Conservation (phyloP, 805 yeast genomes). For the Spathaspora girioi region DNA sequence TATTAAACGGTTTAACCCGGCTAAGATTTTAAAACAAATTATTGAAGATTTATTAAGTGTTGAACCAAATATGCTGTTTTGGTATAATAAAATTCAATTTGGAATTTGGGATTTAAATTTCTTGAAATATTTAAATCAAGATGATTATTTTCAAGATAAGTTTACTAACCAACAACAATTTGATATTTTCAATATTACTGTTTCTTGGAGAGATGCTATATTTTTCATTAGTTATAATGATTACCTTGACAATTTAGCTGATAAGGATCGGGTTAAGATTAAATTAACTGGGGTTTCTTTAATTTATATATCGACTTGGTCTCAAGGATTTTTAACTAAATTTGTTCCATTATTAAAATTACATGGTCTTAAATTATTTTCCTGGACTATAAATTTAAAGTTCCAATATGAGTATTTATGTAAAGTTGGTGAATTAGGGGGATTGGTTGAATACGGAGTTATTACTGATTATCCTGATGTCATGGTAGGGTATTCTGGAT, state of each 20-base stretch:
- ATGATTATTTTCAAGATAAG: slow-evolving; percentile 26
- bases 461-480: slow-evolving; percentile 34
- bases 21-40: slow-evolving; percentile 25
- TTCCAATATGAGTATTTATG: slow-evolving; percentile 32
- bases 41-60: slow-evolving; percentile 26
- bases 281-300: slow-evolving; percentile 34
- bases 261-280: slow-evolving; percentile 21
- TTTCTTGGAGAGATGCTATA: slow-evolving; percentile 29
- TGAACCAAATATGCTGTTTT: slow-evolving; percentile 29
- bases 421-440: slow-evolving; percentile 20
- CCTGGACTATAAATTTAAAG: slow-evolving; percentile 39
- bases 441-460: slow-evolving; percentile 30
- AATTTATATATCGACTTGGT: slow-evolving; percentile 37
- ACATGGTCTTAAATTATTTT: slow-evolving; percentile 29
- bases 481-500: slow-evolving; percentile 17
- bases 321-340: slow-evolving; percentile 26
- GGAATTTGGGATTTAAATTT: slow-evolving; percentile 41
- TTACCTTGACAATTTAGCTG: slow-evolving; percentile 17
- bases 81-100: slow-evolving; percentile 35
- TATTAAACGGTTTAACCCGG: slow-evolving; percentile 37
- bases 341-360: slow-evolving; percentile 34
- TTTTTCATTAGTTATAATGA: slow-evolving; percentile 32
- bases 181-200: slow-evolving; percentile 35
- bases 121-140: slow-evolving; percentile 37
- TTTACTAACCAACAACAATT: slow-evolving; percentile 18